phyloP scores from a whole-genome alignment of 2,329 filamentous ascomycete genomes.

The Stachybotrys echinatus region DNA sequence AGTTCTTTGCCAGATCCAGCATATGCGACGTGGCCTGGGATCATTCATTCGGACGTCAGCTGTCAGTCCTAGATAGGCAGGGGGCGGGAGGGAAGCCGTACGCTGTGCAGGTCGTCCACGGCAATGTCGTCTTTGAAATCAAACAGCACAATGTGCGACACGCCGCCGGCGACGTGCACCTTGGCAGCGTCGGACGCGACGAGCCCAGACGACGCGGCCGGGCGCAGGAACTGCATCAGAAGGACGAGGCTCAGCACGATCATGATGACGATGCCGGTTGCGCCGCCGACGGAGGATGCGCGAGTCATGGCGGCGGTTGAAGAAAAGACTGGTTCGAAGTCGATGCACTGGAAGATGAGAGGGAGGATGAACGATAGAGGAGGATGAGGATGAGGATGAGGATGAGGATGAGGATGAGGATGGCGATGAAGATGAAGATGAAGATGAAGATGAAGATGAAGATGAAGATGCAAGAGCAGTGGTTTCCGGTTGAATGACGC shows the following conservation, averaged over 20 bases:
- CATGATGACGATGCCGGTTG: not conserved
- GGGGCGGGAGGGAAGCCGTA: not conserved
- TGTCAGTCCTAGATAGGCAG: not conserved
- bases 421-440: too few species aligned
- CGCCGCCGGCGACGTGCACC: not conserved
- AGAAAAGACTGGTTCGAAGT: not conserved
- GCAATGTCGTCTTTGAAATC: not conserved
- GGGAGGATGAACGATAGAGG: not conserved
- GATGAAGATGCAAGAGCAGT: too few species aligned
- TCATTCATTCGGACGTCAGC: not conserved
- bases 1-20: slow-evolving; percentile 48
- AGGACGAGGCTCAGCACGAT: not conserved
- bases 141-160: not conserved
- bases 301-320: not conserved
- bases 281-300: not conserved
- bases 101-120: not conserved
- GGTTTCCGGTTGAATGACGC: too few species aligned
- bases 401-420: too few species aligned
- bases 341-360: not conserved
- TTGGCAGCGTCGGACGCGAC: not conserved
- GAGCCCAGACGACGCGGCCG: not conserved
- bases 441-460: too few species aligned
- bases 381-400: not conserved
- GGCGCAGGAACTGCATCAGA: not conserved
- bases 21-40: not conserved